Percentiles rank a stretch among this genome's conserved stretches.
phyloP scores from a whole-genome alignment of 2,329 filamentous ascomycete species.

The Xylariales sp. region DNA sequence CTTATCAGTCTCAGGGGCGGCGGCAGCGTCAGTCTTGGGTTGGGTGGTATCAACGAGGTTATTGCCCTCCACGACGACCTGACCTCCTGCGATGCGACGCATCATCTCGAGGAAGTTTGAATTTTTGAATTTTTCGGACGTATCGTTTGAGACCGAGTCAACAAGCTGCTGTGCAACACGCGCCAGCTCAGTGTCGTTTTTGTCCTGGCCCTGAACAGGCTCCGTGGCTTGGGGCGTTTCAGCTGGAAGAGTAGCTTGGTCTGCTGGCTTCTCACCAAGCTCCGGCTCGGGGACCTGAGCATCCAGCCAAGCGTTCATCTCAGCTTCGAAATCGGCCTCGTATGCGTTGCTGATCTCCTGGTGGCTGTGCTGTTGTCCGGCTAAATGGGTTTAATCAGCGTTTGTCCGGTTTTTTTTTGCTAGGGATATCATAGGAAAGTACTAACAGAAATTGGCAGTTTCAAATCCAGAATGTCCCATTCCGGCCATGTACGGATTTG shows the following conservation, averaged over 20 bases:
- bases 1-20: neutral
- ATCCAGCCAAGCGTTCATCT: neutral
- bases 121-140: conserved; percentile 70
- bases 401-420: too few relatives aligned
- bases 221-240: conserved; percentile 13
- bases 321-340: conserved; percentile 10
- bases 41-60: conserved; percentile 46
- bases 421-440: too few relatives aligned
- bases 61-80: conserved; percentile 70
- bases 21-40: neutral
- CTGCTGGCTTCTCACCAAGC: too few relatives aligned
- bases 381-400: too few relatives aligned
- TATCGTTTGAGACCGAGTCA: conserved; percentile 63
- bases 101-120: conserved; percentile 75
- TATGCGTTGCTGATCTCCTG: neutral
- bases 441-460: too few relatives aligned
- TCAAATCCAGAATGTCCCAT: too few relatives aligned
- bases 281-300: neutral
- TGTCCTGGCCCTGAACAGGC: conserved; percentile 16
- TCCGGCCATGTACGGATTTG: too few relatives aligned
- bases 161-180: conserved; percentile 68
- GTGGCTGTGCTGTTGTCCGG: neutral
- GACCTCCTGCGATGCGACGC: conserved; percentile 66
- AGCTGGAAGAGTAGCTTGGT: neutral
- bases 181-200: conserved; percentile 60